Evolutionary conservation across 768 basidiomycete species (phyloP).

Genomic region (Lyophyllum semitale): DNA sequence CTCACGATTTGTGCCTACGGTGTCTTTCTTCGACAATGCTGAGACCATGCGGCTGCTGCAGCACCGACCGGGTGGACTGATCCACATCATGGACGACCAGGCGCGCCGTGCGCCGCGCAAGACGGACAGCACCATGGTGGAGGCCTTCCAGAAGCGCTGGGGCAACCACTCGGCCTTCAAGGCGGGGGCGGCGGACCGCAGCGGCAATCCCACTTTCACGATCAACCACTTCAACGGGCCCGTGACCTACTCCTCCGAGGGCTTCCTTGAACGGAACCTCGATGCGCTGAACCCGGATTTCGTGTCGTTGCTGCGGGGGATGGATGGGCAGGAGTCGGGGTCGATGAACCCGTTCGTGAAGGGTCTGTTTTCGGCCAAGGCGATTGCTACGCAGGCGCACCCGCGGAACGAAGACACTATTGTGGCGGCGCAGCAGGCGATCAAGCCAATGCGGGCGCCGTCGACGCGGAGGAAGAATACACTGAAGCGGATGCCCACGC

Average conservation of each 20-base stretch:
- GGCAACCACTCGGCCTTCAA: constrained; percentile 93
- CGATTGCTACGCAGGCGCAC: constrained; percentile 90
- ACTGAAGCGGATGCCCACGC: constrained; percentile 59
- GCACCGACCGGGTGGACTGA: constrained; percentile 84
- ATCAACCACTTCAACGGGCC: constrained; percentile 91
- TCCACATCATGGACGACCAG: constrained; percentile 98
- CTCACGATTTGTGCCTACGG: constrained; percentile 61
- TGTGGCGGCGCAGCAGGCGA: constrained; percentile 89
- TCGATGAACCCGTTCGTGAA: constrained; percentile 92
- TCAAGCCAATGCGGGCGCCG: constrained; percentile 93
- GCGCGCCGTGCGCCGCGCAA: constrained; percentile 84
- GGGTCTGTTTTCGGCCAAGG: constrained; percentile 83
- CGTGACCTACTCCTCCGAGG: constrained; percentile 89
- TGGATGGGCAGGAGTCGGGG: constrained; percentile 66
- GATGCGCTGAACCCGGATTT: constrained; percentile 93
- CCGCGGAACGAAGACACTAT: constrained; percentile 94
- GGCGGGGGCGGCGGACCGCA: constrained; percentile 69
- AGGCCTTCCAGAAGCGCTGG: constrained; percentile 93
- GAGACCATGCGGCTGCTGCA: constrained; percentile 88
- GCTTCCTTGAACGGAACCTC: constrained; percentile 86
- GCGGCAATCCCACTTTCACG: constrained; percentile 85
- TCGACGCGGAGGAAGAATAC: constrained; percentile 84
- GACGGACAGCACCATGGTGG: constrained; percentile 92
- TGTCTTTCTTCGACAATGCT: constrained; percentile 87
- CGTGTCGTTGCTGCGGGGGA: constrained; percentile 81